phyloP scores from a whole-genome alignment of 257 asterid genomes.

The Plantago elongata region DNA sequence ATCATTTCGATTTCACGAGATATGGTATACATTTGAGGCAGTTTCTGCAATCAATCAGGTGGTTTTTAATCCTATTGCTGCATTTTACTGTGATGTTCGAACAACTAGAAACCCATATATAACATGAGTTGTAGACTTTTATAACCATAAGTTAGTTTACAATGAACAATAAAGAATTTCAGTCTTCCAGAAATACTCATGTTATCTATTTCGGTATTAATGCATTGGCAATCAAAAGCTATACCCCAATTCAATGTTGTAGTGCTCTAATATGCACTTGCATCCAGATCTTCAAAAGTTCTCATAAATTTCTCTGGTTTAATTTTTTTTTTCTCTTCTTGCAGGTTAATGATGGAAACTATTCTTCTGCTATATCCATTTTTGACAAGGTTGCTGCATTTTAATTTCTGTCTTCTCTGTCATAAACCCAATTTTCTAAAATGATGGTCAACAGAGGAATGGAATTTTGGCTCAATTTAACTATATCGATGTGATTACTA shows the following conservation, averaged over 20 bases:
- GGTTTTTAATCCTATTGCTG: constrained; percentile 13
- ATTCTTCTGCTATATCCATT: constrained; percentile 75
- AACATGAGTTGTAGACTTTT: background rate
- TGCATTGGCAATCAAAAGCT: constrained; percentile 8
- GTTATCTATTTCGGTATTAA: constrained; percentile 16
- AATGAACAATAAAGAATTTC: background rate
- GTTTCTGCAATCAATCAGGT: constrained; percentile 13
- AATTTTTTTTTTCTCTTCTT: constrained; percentile 14
- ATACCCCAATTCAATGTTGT: constrained; percentile 1
- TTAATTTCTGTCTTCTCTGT: constrained; percentile 14
- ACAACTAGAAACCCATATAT: constrained; percentile 10
- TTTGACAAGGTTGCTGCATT: constrained; percentile 71
- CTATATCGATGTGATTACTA: constrained; percentile 19
- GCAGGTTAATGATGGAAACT: constrained; percentile 97
- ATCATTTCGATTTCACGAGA: background rate
- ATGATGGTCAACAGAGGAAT: constrained; percentile 16
- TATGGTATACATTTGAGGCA: constrained; percentile 7
- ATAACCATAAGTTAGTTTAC: constrained; percentile 4
- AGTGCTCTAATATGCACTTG: constrained; percentile 13
- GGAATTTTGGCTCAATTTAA: constrained; percentile 15
- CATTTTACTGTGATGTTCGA: constrained; percentile 9
- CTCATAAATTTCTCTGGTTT: constrained; percentile 16
- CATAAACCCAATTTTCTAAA: constrained; percentile 17
- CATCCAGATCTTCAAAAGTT: constrained; percentile 2
- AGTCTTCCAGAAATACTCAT: constrained; percentile 2